Conservation (phyloP, 2,329 filamentous ascomycete species). For the Sporothrix curviconia region DNA sequence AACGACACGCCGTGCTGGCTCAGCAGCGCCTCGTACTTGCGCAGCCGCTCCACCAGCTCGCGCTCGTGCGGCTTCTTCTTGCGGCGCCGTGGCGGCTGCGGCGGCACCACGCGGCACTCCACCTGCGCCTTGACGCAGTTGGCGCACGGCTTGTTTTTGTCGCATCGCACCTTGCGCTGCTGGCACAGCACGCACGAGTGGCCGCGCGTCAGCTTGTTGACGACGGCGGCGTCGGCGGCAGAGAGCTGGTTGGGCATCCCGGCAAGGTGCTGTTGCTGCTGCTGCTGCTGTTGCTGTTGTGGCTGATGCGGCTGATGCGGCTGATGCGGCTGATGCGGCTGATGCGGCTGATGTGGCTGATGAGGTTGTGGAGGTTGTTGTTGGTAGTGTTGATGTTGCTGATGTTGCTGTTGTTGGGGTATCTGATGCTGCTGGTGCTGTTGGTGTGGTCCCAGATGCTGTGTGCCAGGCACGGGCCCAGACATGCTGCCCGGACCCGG, state of each 20-base stretch:
- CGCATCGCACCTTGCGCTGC: constrained; percentile 68
- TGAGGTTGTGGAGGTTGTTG: not conserved
- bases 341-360: not conserved
- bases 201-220: constrained; percentile 54
- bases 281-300: constrained; percentile 2
- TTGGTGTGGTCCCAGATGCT: constrained; percentile 4
- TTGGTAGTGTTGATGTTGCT: no score
- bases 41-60: constrained; percentile 62
- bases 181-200: constrained; percentile 67
- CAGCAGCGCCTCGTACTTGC: constrained; percentile 61
- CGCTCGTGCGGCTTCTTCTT: constrained; percentile 63
- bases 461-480: constrained; percentile 6
- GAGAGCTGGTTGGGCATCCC: constrained; percentile 35
- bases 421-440: no score
- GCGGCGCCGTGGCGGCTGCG: constrained; percentile 50
- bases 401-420: no score
- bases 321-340: not conserved
- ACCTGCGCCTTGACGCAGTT: constrained; percentile 59
- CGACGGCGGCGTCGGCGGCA: constrained; percentile 34
- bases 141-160: constrained; percentile 64
- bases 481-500: constrained; percentile 14
- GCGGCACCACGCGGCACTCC: constrained; percentile 54
- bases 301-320: constrained; percentile 1
- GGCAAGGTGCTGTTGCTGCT: constrained; percentile 54
- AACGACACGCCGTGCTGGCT: constrained; percentile 62